phyloP scores from a whole-genome alignment of 1,139 yeast genomes.

The Taphrina flavorubra region DNA sequence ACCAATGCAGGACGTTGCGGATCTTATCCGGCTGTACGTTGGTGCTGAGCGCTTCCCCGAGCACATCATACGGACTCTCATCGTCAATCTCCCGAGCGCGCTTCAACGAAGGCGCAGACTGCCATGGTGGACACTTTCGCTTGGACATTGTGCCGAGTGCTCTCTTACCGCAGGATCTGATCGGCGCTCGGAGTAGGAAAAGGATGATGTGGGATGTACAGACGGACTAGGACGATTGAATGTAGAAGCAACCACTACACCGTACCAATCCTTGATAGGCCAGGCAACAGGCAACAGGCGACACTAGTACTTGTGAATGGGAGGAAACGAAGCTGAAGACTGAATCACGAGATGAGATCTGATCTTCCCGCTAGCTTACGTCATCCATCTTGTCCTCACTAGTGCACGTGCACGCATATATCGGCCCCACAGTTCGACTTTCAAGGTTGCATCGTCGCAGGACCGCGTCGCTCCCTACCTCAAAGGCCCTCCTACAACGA shows the following conservation, averaged over 20 bases:
- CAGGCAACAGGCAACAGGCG: too few relatives aligned
- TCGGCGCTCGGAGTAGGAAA: neutral
- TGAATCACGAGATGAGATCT: slow-evolving; percentile 2
- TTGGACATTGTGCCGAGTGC: slow-evolving; percentile 28
- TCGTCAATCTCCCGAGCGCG: slow-evolving; percentile 38
- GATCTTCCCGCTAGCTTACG: neutral
- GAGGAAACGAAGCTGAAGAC: neutral
- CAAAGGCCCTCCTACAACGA: neutral
- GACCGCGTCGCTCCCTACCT: too few relatives aligned
- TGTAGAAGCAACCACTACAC: neutral
- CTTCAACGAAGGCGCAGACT: slow-evolving; percentile 33
- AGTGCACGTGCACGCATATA: neutral
- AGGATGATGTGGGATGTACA: neutral
- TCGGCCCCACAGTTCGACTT: too few relatives aligned
- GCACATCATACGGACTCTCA: slow-evolving; percentile 21
- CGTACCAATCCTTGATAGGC: too few relatives aligned
- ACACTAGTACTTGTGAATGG: too few relatives aligned
- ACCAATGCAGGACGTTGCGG: slow-evolving; percentile 55
- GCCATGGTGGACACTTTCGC: slow-evolving; percentile 36
- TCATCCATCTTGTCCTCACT: neutral
- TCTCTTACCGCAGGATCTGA: neutral
- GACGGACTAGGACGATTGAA: neutral
- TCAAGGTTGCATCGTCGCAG: neutral
- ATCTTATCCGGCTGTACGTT: slow-evolving; percentile 22
- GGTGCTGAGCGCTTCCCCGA: slow-evolving; percentile 22